Evolutionary conservation across 2,329 filamentous ascomycete species (phyloP), one percentile per base, ranked within the genome.

Genomic region (Scedosporium minutisporum): DNA sequence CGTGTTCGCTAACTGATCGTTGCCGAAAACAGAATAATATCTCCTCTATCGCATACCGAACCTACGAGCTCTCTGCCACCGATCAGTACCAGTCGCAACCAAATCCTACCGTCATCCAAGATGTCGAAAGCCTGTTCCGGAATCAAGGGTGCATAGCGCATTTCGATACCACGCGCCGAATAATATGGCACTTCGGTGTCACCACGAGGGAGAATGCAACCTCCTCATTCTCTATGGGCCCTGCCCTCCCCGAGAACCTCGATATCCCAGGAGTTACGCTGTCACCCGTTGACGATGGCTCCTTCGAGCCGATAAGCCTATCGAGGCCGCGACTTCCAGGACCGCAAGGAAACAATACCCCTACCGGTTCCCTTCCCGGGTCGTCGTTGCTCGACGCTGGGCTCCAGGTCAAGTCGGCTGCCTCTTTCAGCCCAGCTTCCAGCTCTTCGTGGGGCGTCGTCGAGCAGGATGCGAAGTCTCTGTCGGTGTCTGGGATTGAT

Each of bases 101-200:
- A 77, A 44, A 73, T 72, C 64, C 79, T 80, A 67, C 75, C 76
- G 46, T 76, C 78, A 59, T 59, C 23, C 75, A 81, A 65, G 81
- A 83, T 64, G 73, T 84, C 64, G 83, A 86, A 67, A 75, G 74
- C 63, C 68, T 72, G 23, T 71, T 85, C 61, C 77, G 82, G 65
- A 77, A 76, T 64, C 76, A 81, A 72, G 83, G 83, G 57, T 77
- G 81, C 63, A 73, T 85, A 58, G 80, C 81, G 2, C 78, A 80
- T 59, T 79, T 80, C 67, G 83, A 86, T 70, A 71, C 76, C 10
- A 73, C 72, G 42, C 75, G 80, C 64, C 77, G 77, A 55, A 78
- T 75, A 9, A 71, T 86, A 62, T 86, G 83, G 83, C 76, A 79
- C 64, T 86, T 86, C 67, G 76, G 77, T 27, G 72, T 84, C 21